These are phyloP conservation scores for Tulasnella sp. DNA, from an alignment of 768 basidiomycete genomes.

Conservation along the genomic window DNA sequence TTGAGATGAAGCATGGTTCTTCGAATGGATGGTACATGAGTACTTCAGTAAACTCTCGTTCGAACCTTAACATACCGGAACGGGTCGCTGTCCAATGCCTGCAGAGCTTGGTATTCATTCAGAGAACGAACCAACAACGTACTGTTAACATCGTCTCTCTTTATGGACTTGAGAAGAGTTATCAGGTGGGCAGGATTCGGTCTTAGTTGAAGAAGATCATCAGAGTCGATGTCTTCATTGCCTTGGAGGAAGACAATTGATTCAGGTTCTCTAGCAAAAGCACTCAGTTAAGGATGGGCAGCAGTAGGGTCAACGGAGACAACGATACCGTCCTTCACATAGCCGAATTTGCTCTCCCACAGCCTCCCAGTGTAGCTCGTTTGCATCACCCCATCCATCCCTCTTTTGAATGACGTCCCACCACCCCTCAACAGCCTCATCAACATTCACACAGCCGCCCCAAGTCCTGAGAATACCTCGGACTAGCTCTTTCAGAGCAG, in stretches of 20 bases:
- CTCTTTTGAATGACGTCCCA: constrained; percentile 41
- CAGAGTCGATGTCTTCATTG: constrained; percentile 28
- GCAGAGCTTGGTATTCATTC: constrained; percentile 47
- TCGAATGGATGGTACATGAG: background rate
- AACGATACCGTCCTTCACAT: background rate
- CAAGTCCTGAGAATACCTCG: constrained; percentile 54
- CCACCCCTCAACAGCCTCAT: constrained; percentile 42
- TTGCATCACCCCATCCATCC: constrained; percentile 25
- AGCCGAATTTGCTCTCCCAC: constrained; percentile 28
- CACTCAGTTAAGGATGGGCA: constrained; percentile 6
- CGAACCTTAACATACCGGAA: constrained; percentile 24
- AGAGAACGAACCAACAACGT: constrained; percentile 62
- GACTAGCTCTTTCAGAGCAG: constrained; percentile 44
- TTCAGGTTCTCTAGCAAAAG: constrained; percentile 22
- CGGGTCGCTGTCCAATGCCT: constrained; percentile 22
- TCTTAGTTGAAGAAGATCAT: constrained; percentile 51
- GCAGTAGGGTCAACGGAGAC: background rate
- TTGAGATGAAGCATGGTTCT: constrained; percentile 62
- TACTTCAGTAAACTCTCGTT: background rate
- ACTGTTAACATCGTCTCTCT: constrained; percentile 56
- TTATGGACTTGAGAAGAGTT: constrained; percentile 46
- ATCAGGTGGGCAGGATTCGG: constrained; percentile 67
- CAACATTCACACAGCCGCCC: constrained; percentile 48
- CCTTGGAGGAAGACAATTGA: constrained; percentile 23
- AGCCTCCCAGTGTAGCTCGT: constrained; percentile 42